Evolutionary conservation across 2,329 filamentous ascomycete genomes (phyloP).

Genomic region (Aspergillus brunneoviolaceus): DNA sequence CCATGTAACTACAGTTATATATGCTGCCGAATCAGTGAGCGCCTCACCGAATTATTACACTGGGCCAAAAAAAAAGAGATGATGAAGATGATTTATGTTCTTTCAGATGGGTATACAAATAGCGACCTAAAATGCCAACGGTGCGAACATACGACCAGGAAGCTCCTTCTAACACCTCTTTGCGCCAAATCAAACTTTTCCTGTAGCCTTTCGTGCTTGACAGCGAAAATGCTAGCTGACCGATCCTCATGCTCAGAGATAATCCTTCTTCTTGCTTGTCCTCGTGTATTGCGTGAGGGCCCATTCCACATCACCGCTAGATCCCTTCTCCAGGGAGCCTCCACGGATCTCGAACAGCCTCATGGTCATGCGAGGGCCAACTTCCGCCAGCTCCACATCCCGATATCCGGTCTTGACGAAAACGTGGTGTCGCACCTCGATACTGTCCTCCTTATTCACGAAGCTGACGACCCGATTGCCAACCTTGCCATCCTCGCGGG

Average conservation of each 20-base stretch:
- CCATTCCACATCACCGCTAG: conserved; percentile 96
- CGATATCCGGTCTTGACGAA: conserved; percentile 92
- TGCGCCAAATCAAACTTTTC: conserved; percentile 31
- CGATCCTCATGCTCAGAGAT: conserved; percentile 58
- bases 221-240: conserved; percentile 14
- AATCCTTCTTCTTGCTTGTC: conserved; percentile 93
- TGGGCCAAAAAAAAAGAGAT: neutral
- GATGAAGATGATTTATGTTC: conserved; percentile 8
- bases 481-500: conserved; percentile 78
- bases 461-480: conserved; percentile 90
- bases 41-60: neutral
- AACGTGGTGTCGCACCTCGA: conserved; percentile 90
- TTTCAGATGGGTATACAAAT: conserved; percentile 23
- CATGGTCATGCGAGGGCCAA: conserved; percentile 97
- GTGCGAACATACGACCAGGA: conserved; percentile 23
- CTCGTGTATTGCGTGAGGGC: conserved; percentile 92
- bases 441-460: conserved; percentile 82
- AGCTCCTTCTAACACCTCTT: conserved; percentile 30
- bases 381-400: conserved; percentile 83
- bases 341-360: conserved; percentile 87
- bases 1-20: neutral
- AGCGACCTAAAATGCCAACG: conserved; percentile 16
- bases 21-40: neutral
- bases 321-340: conserved; percentile 83
- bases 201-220: conserved; percentile 19